Conservation (phyloP, 2,329 filamentous ascomycete species). For the Aschersonia sp. region DNA sequence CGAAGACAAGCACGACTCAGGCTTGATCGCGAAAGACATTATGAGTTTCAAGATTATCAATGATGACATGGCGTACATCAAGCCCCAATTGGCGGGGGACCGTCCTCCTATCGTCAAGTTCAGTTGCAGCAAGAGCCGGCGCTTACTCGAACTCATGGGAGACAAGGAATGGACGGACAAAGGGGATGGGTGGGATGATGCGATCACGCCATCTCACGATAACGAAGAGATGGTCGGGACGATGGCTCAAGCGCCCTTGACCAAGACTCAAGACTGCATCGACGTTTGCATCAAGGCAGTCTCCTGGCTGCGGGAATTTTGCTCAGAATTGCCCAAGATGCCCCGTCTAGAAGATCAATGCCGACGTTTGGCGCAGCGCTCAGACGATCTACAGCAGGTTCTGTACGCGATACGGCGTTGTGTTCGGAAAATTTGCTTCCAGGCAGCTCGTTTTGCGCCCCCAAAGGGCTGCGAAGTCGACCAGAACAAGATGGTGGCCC, state of each 20-base stretch:
- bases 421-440: background rate
- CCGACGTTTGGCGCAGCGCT: background rate
- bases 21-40: background rate
- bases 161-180: conserved; percentile 1
- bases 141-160: conserved; percentile 1
- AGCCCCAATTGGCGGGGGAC: conserved; percentile 1
- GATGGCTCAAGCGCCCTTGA: background rate
- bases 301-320: background rate
- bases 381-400: background rate
- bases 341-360: background rate
- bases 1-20: background rate
- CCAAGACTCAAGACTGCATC: background rate
- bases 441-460: background rate
- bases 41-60: background rate
- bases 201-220: background rate
- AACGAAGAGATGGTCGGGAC: background rate
- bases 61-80: conserved; percentile 1
- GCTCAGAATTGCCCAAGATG: conserved; percentile 1
- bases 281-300: background rate
- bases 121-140: background rate
- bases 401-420: background rate
- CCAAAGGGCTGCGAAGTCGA: background rate
- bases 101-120: background rate
- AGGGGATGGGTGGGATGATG: conserved; percentile 1
- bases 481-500: background rate